phyloP scores from a whole-genome alignment of 1,139 yeast species.

The Kodamaea alishanica region DNA sequence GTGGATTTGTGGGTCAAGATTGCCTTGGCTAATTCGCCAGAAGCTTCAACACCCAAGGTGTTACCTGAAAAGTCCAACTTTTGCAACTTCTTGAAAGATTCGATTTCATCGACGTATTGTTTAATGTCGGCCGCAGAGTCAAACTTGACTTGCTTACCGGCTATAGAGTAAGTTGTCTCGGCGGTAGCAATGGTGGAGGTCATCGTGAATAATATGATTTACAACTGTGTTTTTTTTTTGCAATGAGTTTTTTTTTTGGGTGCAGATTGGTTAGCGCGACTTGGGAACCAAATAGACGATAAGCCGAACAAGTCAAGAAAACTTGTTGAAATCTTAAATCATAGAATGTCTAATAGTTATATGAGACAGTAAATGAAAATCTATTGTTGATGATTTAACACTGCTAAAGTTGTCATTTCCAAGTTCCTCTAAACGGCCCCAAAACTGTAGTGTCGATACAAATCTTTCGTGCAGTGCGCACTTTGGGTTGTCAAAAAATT shows the following conservation, averaged over 20 bases:
- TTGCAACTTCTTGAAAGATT: constrained; percentile 35
- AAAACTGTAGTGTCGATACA: no score
- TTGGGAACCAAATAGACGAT: no score
- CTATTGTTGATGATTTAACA: no score
- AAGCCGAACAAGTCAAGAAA: no score
- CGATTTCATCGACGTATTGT: constrained; percentile 56
- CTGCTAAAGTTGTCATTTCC: no score
- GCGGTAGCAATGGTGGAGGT: constrained; percentile 19
- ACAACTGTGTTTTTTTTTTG: not conserved
- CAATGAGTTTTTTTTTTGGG: not conserved
- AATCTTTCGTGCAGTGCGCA: no score
- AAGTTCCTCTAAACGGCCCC: no score
- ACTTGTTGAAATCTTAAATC: no score
- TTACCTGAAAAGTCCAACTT: constrained; percentile 85
- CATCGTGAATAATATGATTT: not conserved
- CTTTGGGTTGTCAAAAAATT: no score
- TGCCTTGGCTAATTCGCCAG: constrained; percentile 64
- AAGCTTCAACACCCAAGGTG: constrained; percentile 90
- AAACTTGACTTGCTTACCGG: constrained; percentile 76
- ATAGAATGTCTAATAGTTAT: no score
- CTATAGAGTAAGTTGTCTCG: constrained; percentile 50
- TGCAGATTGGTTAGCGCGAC: not conserved
- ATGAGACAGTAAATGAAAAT: no score
- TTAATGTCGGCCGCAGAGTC: constrained; percentile 70
- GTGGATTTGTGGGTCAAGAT: constrained; percentile 48